Conservation (phyloP, 352 stramenopile genomes). For the Pythium phragmitis region DNA sequence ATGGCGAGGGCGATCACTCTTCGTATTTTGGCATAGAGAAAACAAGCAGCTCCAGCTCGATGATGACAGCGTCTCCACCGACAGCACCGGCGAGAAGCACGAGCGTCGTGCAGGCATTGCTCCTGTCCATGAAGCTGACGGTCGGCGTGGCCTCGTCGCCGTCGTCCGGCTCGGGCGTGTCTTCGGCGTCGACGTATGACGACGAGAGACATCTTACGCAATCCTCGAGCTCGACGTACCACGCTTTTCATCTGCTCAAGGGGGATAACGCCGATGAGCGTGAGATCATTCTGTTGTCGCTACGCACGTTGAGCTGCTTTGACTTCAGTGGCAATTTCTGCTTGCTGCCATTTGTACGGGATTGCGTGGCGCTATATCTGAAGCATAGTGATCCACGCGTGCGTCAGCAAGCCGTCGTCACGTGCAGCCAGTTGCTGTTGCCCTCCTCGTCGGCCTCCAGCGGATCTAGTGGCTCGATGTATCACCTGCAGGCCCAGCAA, state of each 20-base stretch:
- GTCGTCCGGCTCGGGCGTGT: conserved; percentile 12
- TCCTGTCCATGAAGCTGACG: conserved; percentile 72
- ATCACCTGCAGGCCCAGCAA: conserved; percentile 15
- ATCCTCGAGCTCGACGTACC: not conserved
- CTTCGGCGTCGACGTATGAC: conserved; percentile 15
- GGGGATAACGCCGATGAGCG: conserved; percentile 78
- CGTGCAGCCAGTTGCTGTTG: conserved; percentile 75
- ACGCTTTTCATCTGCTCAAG: conserved; percentile 45
- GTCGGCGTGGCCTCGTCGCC: conserved; percentile 26
- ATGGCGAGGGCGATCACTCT: conserved; percentile 14
- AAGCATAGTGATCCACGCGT: conserved; percentile 89
- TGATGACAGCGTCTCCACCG: conserved; percentile 19
- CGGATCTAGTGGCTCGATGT: conserved; percentile 8
- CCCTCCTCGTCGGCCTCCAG: conserved; percentile 32
- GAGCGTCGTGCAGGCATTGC: conserved; percentile 62
- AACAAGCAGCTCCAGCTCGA: conserved; percentile 13
- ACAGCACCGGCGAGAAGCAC: conserved; percentile 35
- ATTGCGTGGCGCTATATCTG: conserved; percentile 93
- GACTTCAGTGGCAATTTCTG: conserved; percentile 91
- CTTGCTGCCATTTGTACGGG: conserved; percentile 94
- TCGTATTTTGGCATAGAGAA: conserved; percentile 26
- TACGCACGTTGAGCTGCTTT: conserved; percentile 94
- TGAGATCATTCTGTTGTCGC: conserved; percentile 84
- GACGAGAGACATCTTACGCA: conserved; percentile 30
- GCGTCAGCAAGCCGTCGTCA: conserved; percentile 88